Percentiles rank a stretch among this genome's conserved stretches.
These are phyloP conservation scores for Auricularia sp. DNA, from an alignment of 768 basidiomycete species.

Conservation along the genomic window DNA sequence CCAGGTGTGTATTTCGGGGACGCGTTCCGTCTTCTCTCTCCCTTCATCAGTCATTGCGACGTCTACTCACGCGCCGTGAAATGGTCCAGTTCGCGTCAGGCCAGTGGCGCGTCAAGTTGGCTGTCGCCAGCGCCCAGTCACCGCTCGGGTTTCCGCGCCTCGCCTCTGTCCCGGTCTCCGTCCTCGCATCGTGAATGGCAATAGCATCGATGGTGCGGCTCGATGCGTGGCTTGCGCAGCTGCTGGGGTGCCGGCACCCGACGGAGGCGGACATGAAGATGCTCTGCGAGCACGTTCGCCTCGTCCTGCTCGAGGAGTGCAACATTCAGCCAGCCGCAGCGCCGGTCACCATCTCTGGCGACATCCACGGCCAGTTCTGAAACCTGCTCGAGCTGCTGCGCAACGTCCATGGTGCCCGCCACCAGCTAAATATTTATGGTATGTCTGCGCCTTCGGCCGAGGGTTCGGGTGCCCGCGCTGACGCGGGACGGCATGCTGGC, in stretches of 20 bases:
- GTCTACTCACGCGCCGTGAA: too few relatives aligned
- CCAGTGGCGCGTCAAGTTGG: too few relatives aligned
- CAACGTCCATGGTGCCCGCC: constrained; percentile 71
- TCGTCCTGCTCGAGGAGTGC: constrained; percentile 87
- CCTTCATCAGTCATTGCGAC: too few relatives aligned
- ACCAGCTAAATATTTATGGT: constrained; percentile 96
- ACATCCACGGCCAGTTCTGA: constrained; percentile 98
- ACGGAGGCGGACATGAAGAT: constrained; percentile 88
- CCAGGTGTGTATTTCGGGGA: too few relatives aligned
- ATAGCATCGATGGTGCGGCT: not conserved
- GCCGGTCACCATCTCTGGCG: constrained; percentile 89
- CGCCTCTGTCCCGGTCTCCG: too few relatives aligned
- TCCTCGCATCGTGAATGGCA: not conserved
- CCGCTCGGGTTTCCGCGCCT: too few relatives aligned
- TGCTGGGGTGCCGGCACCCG: constrained; percentile 78
- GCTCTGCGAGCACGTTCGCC: constrained; percentile 81
- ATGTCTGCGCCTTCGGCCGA: constrained; percentile 39
- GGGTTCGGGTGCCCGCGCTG: constrained; percentile 6
- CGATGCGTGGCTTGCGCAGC: constrained; percentile 81
- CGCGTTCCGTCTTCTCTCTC: too few relatives aligned
- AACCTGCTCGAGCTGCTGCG: constrained; percentile 84
- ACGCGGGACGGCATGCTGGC: not conserved
- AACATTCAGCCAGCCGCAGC: constrained; percentile 94
- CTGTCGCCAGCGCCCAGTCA: too few relatives aligned
- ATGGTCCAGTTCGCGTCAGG: too few relatives aligned